These are phyloP conservation scores for Scutellaria baicalensis DNA, from an alignment of 257 asterid genomes.

Conservation along the genomic window DNA sequence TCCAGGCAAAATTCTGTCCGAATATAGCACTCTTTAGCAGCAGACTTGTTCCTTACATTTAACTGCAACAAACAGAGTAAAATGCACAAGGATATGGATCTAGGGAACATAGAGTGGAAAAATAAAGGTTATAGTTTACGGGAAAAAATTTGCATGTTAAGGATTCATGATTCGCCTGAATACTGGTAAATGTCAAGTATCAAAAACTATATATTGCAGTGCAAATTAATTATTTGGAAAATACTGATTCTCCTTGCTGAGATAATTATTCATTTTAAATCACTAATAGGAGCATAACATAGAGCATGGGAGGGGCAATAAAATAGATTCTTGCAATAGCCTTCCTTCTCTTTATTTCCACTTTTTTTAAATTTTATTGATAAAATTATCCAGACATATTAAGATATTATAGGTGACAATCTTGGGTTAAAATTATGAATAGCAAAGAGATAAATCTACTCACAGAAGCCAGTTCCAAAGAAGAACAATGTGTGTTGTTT, in stretches of 20 bases:
- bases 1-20: slow-evolving; percentile 90
- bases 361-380: not conserved
- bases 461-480: slow-evolving; percentile 88
- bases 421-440: not conserved
- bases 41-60: slow-evolving; percentile 92
- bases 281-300: slow-evolving; percentile 5
- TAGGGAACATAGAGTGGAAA: not conserved
- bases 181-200: slow-evolving; percentile 1
- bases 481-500: slow-evolving; percentile 87
- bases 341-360: not conserved
- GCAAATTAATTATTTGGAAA: not conserved
- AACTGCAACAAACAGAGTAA: slow-evolving; percentile 38
- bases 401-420: not conserved
- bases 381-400: not conserved
- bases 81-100: slow-evolving; percentile 13
- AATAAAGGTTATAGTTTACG: not conserved
- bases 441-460: slow-evolving; percentile 28
- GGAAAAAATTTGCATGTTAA: not conserved
- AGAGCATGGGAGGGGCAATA: not conserved
- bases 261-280: not conserved
- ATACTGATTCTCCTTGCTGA: not conserved
- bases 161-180: not conserved
- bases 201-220: not conserved
- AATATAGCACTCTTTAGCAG: slow-evolving; percentile 84
- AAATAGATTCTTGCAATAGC: not conserved